These are phyloP conservation scores for Datura wrightii DNA, from an alignment of 257 asterid genomes.

Conservation along the genomic window DNA sequence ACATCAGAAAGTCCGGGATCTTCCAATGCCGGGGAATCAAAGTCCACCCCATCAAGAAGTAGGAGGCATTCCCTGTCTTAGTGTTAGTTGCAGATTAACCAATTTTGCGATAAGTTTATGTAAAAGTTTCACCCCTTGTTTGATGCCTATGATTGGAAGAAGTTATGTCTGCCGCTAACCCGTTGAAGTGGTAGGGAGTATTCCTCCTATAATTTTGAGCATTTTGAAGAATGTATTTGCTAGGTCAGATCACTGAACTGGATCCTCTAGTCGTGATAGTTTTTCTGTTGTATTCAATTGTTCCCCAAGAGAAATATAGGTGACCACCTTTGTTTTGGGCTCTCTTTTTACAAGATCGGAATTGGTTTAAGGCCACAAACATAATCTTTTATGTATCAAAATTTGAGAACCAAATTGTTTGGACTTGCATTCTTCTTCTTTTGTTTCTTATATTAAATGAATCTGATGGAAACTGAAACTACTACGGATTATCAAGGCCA, in stretches of 20 bases:
- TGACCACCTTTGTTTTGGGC: not conserved
- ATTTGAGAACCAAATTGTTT: not conserved
- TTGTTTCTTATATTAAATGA: not conserved
- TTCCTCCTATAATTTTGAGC: not conserved
- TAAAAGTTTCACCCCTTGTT: not conserved
- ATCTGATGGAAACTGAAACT: not conserved
- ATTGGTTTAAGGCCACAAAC: not conserved
- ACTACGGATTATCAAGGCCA: not conserved
- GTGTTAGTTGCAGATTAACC: constrained; percentile 13
- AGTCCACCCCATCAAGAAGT: constrained; percentile 68
- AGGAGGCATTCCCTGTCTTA: constrained; percentile 56
- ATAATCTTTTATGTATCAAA: not conserved
- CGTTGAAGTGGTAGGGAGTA: constrained; percentile 1
- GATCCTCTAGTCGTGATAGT: constrained; percentile 17
- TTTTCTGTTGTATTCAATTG: not conserved
- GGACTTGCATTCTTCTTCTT: not conserved
- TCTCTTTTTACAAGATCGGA: not conserved
- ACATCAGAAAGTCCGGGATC: constrained; percentile 85
- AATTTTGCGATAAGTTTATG: not conserved
- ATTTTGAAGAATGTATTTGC: constrained; percentile 28
- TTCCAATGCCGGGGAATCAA: constrained; percentile 68
- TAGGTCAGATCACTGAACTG: constrained; percentile 22
- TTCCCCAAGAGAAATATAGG: constrained; percentile 26
- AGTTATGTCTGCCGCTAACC: constrained; percentile 5
- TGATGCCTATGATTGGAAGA: constrained; percentile 9